Evolutionary conservation across 768 basidiomycete genomes (phyloP).

Genomic region (Tylopilus cervinicoccineus): DNA sequence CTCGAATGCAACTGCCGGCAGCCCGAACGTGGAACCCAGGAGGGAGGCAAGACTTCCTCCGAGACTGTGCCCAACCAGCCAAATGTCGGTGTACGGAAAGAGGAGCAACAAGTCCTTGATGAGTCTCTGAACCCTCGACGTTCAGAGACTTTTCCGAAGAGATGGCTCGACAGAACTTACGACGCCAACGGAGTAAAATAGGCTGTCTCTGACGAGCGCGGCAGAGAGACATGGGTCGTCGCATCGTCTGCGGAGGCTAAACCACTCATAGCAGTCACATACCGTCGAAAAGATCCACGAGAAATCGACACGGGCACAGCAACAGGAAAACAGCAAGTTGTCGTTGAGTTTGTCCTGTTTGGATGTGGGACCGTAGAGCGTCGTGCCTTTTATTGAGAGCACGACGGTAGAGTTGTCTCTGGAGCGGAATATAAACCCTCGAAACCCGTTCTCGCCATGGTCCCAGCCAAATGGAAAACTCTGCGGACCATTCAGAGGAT

Average conservation of each 20-base stretch:
- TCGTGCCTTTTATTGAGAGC: slow-evolving; percentile 89
- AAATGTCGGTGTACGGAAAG: slow-evolving; percentile 57
- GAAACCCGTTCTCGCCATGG: slow-evolving; percentile 63
- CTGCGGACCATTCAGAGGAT: slow-evolving; percentile 34
- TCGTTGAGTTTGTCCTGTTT: slow-evolving; percentile 94
- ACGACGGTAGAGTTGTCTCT: slow-evolving; percentile 79
- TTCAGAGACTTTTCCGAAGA: slow-evolving; percentile 8
- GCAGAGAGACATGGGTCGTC: slow-evolving; percentile 77
- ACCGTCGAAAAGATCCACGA: slow-evolving; percentile 84
- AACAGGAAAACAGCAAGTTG: slow-evolving; percentile 86
- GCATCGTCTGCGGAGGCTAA: slow-evolving; percentile 60
- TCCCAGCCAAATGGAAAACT: slow-evolving; percentile 83
- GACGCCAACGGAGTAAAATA: slow-evolving; percentile 90
- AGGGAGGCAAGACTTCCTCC: slow-evolving; percentile 64
- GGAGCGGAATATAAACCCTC: slow-evolving; percentile 85
- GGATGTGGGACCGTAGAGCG: slow-evolving; percentile 78
- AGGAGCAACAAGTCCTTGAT: slow-evolving; percentile 52
- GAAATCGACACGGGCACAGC: slow-evolving; percentile 86
- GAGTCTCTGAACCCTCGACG: slow-evolving; percentile 37
- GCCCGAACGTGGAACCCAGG: slow-evolving; percentile 60
- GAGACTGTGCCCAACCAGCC: slow-evolving; percentile 60
- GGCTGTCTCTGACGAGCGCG: slow-evolving; percentile 79
- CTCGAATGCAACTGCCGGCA: slow-evolving; percentile 63
- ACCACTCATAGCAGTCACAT: slow-evolving; percentile 71
- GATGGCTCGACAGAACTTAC: slow-evolving; percentile 40